These are phyloP conservation scores for Pulveroboletus sp. DNA, from an alignment of 768 basidiomycete species.

Conservation along the genomic window DNA sequence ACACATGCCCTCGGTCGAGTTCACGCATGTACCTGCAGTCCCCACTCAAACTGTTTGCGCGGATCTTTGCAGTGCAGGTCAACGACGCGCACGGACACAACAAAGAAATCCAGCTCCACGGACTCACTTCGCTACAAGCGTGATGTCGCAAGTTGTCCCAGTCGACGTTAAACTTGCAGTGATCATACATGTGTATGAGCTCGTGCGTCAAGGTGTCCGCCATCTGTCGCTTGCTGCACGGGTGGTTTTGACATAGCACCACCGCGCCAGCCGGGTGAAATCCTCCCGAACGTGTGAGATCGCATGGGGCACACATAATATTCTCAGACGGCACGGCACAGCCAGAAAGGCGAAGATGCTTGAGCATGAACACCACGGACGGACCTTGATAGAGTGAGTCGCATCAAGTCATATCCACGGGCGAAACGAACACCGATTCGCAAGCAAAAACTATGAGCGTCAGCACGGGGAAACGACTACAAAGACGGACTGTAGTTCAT, in stretches of 20 bases:
- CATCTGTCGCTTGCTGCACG: constrained; percentile 80
- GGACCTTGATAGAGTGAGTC: constrained; percentile 54
- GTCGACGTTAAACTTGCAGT: constrained; percentile 90
- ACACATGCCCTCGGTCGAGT: constrained; percentile 65
- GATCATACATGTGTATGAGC: constrained; percentile 92
- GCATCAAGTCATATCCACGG: background rate
- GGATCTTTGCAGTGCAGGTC: constrained; percentile 56
- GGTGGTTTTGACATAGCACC: constrained; percentile 79
- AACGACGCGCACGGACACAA: background rate
- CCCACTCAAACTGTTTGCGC: constrained; percentile 89
- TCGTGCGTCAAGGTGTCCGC: constrained; percentile 93
- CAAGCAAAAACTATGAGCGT: constrained; percentile 4
- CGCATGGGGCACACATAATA: constrained; percentile 83
- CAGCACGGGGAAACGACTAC: constrained; percentile 9
- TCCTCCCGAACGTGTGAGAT: constrained; percentile 68
- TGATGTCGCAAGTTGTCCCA: constrained; percentile 90
- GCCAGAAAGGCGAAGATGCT: constrained; percentile 76
- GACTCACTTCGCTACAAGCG: constrained; percentile 90
- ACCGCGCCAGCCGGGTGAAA: constrained; percentile 81
- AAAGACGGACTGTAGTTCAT: constrained; percentile 61
- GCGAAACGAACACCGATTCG: constrained; percentile 8
- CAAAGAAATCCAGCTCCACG: background rate
- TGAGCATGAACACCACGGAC: constrained; percentile 83
- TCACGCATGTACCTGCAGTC: constrained; percentile 89
- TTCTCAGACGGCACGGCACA: constrained; percentile 67